Evolutionary conservation across 2,329 filamentous ascomycete species (phyloP).

Genomic region (Diaporthe capsici): DNA sequence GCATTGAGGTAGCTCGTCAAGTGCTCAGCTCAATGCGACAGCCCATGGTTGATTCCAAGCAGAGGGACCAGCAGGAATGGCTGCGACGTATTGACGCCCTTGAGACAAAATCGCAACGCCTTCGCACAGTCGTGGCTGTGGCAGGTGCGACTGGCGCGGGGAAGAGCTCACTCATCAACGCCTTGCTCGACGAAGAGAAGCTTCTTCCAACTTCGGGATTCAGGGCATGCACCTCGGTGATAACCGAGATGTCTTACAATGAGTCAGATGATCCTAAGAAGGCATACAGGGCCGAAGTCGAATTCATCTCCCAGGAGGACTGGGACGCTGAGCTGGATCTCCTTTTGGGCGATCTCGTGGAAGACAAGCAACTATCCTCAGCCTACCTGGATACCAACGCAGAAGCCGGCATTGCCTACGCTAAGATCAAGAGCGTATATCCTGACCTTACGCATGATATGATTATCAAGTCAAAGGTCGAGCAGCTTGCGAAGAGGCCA

Average conservation of each 20-base stretch:
- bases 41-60: background rate
- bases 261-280: constrained; percentile 52
- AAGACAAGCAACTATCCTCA: constrained; percentile 37
- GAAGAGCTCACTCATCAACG: constrained; percentile 75
- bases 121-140: constrained; percentile 67
- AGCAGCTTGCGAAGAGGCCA: constrained; percentile 54
- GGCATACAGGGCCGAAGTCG: constrained; percentile 67
- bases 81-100: too few species aligned
- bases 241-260: constrained; percentile 73
- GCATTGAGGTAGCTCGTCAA: too few species aligned
- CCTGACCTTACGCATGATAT: constrained; percentile 51
- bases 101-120: too few species aligned
- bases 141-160: constrained; percentile 74
- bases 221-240: constrained; percentile 72
- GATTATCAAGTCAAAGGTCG: constrained; percentile 51
- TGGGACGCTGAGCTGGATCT: constrained; percentile 67
- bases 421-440: constrained; percentile 41
- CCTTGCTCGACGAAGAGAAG: constrained; percentile 72
- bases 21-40: constrained; percentile 19
- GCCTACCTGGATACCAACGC: constrained; percentile 41
- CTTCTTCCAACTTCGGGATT: constrained; percentile 62
- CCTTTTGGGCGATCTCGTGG: constrained; percentile 63
- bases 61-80: too few species aligned
- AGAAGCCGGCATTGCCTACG: constrained; percentile 59
- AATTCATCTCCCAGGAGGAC: constrained; percentile 67